Base-by-base conservation (phyloP, 257 asterid genomes). In the Oldenlandia corymbosa region DNA sequence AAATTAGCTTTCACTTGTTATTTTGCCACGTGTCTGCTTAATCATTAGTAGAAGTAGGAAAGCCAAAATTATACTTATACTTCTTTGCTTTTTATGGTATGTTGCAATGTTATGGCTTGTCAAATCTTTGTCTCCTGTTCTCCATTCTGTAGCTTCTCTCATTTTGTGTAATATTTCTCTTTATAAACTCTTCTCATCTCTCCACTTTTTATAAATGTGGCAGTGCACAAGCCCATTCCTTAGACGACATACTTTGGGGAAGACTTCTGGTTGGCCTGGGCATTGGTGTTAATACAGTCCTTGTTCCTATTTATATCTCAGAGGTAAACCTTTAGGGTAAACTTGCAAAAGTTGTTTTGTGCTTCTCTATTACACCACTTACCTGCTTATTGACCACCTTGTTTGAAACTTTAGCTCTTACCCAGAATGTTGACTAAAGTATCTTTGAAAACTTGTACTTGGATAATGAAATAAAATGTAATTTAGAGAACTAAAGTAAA, bases 151-250 rank as follows among this genome's bases (percentile, higher is more conserved):
- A n/a, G 16, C 6, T 21, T 6, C 30, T 60, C 62, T 39, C 10
- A 20, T n/a, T 36, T 32, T 55, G 64, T 37, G 13, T 49, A 26
- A 5, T 49, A 4, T 8, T 46, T 67, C 32, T 8, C 50, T 16
- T 43, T 50, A 24, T 60, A 26, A 46, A 69, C 21, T 20, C 61
- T 67, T 73, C 68, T 59, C 45, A 65, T 61, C 53, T 73, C 45
- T 42, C 18, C 52, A 17, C 21, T 58, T 56, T 69, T 28, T 56
- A 27, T 23, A 24, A 67, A 60, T 71, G 37, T 81, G 66, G 53
- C 92, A 90, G 97, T 76, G 97, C 94, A 75, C 94, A 85, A 78
- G 97, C 97, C 52, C 90, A 79, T 60, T 85, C 95, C 70, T 71
- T 87, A 77, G 75, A 87, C 39, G 92, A 83, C 68, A 83, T 90